Conservation (phyloP, 106 monocot genomes). For the Hemerocallis citrina region DNA sequence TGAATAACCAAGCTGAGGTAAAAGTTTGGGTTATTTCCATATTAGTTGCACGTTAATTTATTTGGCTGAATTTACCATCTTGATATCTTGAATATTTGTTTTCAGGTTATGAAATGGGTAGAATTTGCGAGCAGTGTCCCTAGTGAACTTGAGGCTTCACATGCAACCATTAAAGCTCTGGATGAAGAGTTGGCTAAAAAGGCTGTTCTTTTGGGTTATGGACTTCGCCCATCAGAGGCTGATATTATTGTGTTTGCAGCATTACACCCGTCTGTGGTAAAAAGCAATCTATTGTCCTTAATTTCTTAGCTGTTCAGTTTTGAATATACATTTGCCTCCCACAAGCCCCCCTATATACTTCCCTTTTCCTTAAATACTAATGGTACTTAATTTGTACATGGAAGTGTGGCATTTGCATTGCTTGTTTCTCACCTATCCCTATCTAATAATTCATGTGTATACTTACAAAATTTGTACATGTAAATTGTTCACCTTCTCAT, state of each 20-base stretch:
- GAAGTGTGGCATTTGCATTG: too few species aligned
- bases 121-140: slow-evolving; percentile 49
- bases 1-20: slow-evolving; percentile 50
- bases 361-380: too few species aligned
- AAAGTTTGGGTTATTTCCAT: slow-evolving; percentile 1
- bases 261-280: slow-evolving; percentile 72
- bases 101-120: slow-evolving; percentile 74
- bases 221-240: slow-evolving; percentile 58
- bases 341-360: too few species aligned
- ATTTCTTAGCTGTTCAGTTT: too few species aligned
- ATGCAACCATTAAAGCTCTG: slow-evolving; percentile 30
- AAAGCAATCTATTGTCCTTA: too few species aligned
- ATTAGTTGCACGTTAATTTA: not conserved
- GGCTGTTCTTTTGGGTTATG: slow-evolving; percentile 64
- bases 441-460: too few species aligned
- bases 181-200: slow-evolving; percentile 53
- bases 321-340: too few species aligned
- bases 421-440: too few species aligned
- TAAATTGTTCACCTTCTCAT: too few species aligned
- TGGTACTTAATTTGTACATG: too few species aligned
- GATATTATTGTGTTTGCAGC: slow-evolving; percentile 69
- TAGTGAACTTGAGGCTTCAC: slow-evolving; percentile 17
- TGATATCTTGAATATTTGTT: slow-evolving; percentile 6
- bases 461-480: too few species aligned
- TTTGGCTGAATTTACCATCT: not conserved